Percentiles rank a stretch among this genome's conserved stretches.
These are phyloP conservation scores for Leccinum pellstonianum DNA, from an alignment of 768 basidiomycete genomes.

Conservation along the genomic window DNA sequence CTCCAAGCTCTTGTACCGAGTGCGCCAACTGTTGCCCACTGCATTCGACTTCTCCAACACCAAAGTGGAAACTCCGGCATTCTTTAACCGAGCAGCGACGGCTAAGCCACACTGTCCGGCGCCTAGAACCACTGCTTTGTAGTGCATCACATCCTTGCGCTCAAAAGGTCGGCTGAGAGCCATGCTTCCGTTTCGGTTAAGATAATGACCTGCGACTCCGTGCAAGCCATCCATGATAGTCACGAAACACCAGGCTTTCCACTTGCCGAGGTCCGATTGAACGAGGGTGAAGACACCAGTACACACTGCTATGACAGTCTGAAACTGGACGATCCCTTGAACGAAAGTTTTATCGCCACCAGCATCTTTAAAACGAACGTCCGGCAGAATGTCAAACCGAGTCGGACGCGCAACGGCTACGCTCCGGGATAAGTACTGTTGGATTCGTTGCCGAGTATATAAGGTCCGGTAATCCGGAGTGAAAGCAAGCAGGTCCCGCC, in stretches of 20 bases:
- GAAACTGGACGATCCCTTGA: not conserved
- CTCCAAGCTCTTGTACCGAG: conserved; percentile 58
- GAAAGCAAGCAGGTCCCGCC: not conserved
- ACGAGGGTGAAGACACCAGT: not conserved
- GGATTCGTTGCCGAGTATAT: not conserved
- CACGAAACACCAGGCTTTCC: not conserved
- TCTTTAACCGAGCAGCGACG: conserved; percentile 11
- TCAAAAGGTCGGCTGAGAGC: not conserved
- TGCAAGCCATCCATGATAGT: not conserved
- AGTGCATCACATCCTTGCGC: conserved; percentile 1
- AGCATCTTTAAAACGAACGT: not conserved
- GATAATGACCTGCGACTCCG: not conserved
- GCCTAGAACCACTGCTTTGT: conserved; percentile 52
- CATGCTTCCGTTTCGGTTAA: not conserved
- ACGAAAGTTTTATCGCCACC: not conserved
- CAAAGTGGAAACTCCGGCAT: conserved; percentile 24
- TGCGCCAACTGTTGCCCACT: conserved; percentile 66
- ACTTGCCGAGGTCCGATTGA: not conserved
- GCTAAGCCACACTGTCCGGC: conserved; percentile 23
- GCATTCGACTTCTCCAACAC: conserved; percentile 61
- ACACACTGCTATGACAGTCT: not conserved
- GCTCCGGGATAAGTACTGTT: not conserved
- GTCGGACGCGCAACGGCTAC: not conserved
- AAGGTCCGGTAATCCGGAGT: not conserved
- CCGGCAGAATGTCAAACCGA: not conserved